phyloP scores from a whole-genome alignment of 106 monocot genomes.

The Platanthera zijinensis region DNA sequence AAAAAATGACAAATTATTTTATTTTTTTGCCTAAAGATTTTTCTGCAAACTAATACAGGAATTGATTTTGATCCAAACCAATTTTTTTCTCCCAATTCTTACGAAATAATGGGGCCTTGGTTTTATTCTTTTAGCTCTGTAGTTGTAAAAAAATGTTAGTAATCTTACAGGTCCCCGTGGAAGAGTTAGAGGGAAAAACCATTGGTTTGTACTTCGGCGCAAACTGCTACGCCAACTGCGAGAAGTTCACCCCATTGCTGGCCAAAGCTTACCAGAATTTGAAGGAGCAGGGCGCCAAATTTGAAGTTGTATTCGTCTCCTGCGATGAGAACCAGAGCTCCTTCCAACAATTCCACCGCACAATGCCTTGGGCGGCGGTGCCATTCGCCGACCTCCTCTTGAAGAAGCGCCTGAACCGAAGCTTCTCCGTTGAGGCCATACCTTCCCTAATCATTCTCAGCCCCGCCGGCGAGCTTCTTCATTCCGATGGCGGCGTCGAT shows the following conservation, averaged over 20 bases:
- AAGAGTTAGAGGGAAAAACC: conserved; percentile 29
- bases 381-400: conserved; percentile 30
- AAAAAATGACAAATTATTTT: no score
- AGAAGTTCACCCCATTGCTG: conserved; percentile 38
- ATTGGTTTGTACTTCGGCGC: conserved; percentile 49
- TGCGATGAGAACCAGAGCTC: conserved; percentile 43
- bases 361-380: conserved; percentile 53
- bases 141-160: background rate
- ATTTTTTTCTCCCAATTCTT: no score
- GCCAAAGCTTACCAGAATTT: conserved; percentile 26
- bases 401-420: conserved; percentile 27
- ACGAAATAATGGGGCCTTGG: no score
- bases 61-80: no score
- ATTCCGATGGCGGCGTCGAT: conserved; percentile 28
- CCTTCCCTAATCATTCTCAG: conserved; percentile 36
- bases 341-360: conserved; percentile 36
- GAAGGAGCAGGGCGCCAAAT: conserved; percentile 23
- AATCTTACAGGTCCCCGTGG: conserved; percentile 27
- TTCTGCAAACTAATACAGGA: no score
- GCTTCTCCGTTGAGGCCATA: conserved; percentile 41
- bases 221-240: conserved; percentile 42
- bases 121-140: no score
- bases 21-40: no score
- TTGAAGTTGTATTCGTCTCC: conserved; percentile 45
- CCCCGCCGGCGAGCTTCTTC: conserved; percentile 18